Evolutionary conservation across 2,329 filamentous ascomycete species (phyloP).

Genomic region (Aureobasidium zeae): DNA sequence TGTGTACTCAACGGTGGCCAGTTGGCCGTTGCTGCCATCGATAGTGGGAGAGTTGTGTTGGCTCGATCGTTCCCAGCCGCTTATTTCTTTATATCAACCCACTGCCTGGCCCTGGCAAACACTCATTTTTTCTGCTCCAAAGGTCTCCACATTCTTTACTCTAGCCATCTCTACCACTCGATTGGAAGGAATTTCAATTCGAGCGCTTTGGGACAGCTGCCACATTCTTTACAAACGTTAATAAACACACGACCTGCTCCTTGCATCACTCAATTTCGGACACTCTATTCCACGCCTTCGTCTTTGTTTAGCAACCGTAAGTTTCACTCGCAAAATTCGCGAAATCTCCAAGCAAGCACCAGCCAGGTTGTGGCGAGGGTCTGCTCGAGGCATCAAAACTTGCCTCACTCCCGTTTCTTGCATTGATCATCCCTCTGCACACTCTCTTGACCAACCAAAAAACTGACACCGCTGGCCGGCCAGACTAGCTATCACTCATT

Average conservation of each 20-base stretch:
- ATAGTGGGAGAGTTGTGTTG: conserved; percentile 6
- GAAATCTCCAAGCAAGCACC: neutral
- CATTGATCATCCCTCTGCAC: conserved; percentile 7
- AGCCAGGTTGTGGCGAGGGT: neutral
- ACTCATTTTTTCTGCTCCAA: conserved; percentile 6
- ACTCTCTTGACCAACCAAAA: conserved; percentile 10
- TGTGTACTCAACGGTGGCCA: conserved; percentile 6
- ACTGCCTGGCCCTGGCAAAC: conserved; percentile 6
- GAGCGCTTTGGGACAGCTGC: conserved; percentile 13
- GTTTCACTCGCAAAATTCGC: conserved; percentile 7
- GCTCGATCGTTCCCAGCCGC: conserved; percentile 2
- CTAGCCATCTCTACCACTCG: conserved; percentile 11
- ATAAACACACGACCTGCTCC: conserved; percentile 11
- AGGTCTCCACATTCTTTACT: conserved; percentile 12
- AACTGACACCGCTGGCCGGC: conserved; percentile 16
- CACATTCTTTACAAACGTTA: conserved; percentile 14
- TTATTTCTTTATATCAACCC: conserved; percentile 7
- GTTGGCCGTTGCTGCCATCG: conserved; percentile 13
- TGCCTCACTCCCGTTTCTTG: neutral
- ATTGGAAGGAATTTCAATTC: conserved; percentile 10
- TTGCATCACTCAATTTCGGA: conserved; percentile 11
- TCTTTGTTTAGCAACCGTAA: conserved; percentile 14
- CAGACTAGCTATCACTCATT: conserved; percentile 8
- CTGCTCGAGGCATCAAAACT: conserved; percentile 13
- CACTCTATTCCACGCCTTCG: conserved; percentile 15